Base-by-base conservation (phyloP, 352 stramenopile species). In the Pythium aristosporum region DNA sequence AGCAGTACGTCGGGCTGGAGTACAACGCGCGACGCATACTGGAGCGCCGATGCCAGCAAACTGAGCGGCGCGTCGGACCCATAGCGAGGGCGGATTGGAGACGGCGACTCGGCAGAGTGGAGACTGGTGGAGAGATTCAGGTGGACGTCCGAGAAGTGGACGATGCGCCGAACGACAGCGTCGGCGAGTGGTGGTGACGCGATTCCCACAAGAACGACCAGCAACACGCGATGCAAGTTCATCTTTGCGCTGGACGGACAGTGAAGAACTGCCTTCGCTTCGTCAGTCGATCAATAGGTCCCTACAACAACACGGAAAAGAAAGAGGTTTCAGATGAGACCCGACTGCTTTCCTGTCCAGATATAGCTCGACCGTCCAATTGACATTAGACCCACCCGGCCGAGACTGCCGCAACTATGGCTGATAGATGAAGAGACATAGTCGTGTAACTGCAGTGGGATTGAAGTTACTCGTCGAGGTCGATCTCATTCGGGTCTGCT, bases 101-200 rank as follows among this genome's bases (percentile, higher is more conserved):
- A 59, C 16, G 71, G 72, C 25, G 75, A 77, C 30, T 87, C 73
- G 6, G 30, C 25, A 0, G 63, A 56, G n/a, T 77, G 63, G 13
- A 85, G 65, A 20, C 71, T 74, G 20, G 54, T 47, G 7, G 85
- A 91, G 52, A 91, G 71, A 57, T 96, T 94, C 15, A 96, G 69
- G 57, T 96, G 85, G 21, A 94, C 85, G 65, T 96, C 87, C 15
- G 85, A 93, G 59, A 94, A 91, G 69, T 96, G 85, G 39, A 96
- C 63, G 56, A 94, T 87, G 25, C 61, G 72, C 12, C 53, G 53
- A 13, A 60, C 53, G 1, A 5, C 53, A 25, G 32, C 41, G 39
- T 60, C 39, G 53, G 23, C 34, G 30, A 11, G 15, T 16, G 18
- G 32, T 11, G 20, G n/a, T 32, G 51, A 20, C 34, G 37, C 37